Evolutionary conservation across 495 filamentous ascomycete genomes (phyloP).

Genomic region (Aspergillus steynii): DNA sequence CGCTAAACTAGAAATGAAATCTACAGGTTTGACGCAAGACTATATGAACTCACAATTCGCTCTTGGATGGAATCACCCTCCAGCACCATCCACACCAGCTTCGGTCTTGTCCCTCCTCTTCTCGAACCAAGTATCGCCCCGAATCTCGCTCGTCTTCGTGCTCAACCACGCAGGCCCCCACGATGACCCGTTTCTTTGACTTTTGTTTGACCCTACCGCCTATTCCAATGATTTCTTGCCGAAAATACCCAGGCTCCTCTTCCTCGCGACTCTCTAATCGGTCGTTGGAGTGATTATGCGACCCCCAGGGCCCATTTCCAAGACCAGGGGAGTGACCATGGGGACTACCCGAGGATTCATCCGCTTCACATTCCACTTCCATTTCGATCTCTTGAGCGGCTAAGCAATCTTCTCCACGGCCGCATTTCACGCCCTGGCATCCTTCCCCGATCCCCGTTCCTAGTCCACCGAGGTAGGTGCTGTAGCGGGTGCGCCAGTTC

Average conservation of each 20-base stretch:
- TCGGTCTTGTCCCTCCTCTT: slow-evolving; percentile 46
- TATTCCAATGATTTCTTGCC: slow-evolving; percentile 85
- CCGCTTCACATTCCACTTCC: slow-evolving; percentile 75
- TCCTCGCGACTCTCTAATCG: slow-evolving; percentile 28
- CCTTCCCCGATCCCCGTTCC: slow-evolving; percentile 88
- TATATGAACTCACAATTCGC: slow-evolving; percentile 15
- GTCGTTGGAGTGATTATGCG: slow-evolving; percentile 11
- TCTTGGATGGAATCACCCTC: slow-evolving; percentile 38
- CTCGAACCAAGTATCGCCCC: slow-evolving; percentile 64
- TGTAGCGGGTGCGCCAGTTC: slow-evolving; percentile 87
- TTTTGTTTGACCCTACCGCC: slow-evolving; percentile 84
- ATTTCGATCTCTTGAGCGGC: slow-evolving; percentile 72
- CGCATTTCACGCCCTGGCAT: slow-evolving; percentile 82
- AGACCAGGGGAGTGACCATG: slow-evolving; percentile 13
- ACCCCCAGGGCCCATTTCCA: slow-evolving; percentile 9
- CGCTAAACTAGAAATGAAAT: not conserved
- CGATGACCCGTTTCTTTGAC: slow-evolving; percentile 67
- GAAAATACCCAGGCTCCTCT: slow-evolving; percentile 66
- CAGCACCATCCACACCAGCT: slow-evolving; percentile 58
- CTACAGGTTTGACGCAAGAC: too few relatives aligned
- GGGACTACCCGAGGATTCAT: slow-evolving; percentile 46
- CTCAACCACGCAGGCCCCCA: slow-evolving; percentile 80
- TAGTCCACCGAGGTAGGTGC: slow-evolving; percentile 72
- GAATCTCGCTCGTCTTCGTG: slow-evolving; percentile 74
- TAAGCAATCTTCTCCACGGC: slow-evolving; percentile 66